phyloP scores from a whole-genome alignment of 179 eudicot genomes.

The Silene vulgaris region DNA sequence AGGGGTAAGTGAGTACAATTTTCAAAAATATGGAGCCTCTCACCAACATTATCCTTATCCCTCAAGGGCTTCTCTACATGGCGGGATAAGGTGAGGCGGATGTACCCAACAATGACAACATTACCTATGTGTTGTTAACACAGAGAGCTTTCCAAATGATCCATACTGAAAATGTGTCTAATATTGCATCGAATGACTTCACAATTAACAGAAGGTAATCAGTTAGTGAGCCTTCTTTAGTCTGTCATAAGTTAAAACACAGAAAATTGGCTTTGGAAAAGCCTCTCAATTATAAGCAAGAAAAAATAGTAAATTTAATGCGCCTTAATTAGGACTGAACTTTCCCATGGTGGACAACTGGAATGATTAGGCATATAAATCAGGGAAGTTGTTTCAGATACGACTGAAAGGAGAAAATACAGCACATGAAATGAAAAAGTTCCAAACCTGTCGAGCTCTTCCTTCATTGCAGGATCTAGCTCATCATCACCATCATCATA shows the following conservation, averaged over 20 bases:
- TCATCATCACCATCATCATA: constrained; percentile 69
- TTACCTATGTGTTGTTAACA: neutral
- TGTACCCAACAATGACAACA: neutral
- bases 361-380: neutral
- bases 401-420: neutral
- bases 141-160: neutral
- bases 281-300: neutral
- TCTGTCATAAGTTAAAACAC: neutral
- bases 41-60: neutral
- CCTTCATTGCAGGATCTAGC: constrained; percentile 78
- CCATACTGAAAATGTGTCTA: neutral
- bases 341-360: neutral
- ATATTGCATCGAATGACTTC: neutral
- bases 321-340: neutral
- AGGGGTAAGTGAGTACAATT: neutral
- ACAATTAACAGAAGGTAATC: neutral
- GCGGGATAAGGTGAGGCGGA: neutral
- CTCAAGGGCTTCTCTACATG: neutral
- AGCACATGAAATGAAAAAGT: neutral
- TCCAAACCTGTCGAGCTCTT: constrained; percentile 71
- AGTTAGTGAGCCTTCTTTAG: neutral
- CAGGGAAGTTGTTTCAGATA: neutral
- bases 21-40: neutral
- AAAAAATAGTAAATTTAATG: neutral
- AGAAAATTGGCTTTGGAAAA: neutral